phyloP scores from a whole-genome alignment of 2,329 filamentous ascomycete species.

The Claviceps sp. region DNA sequence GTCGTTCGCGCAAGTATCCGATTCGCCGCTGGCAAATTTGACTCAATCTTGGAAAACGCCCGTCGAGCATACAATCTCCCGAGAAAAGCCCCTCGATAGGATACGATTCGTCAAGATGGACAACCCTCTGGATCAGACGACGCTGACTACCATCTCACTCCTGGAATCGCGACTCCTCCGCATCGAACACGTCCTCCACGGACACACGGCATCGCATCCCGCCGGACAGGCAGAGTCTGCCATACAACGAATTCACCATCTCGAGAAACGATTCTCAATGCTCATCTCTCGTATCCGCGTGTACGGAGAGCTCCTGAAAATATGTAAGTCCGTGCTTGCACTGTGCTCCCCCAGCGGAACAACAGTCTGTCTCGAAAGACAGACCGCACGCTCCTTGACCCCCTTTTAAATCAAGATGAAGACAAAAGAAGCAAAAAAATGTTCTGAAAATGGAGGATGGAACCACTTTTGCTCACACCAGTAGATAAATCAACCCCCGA shows the following conservation, averaged over 20 bases:
- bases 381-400: not conserved
- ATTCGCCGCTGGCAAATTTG: not conserved
- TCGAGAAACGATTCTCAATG: conserved; percentile 39
- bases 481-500: conserved; percentile 40
- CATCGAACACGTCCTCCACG: conserved; percentile 45
- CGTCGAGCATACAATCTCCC: not conserved
- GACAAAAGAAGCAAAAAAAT: not conserved
- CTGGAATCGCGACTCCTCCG: conserved; percentile 46
- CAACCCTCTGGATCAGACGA: conserved; percentile 34
- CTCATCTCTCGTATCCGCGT: conserved; percentile 39
- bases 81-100: not conserved
- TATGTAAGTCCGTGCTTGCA: conserved; percentile 31
- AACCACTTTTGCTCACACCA: not conserved
- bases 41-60: not conserved
- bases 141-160: conserved; percentile 40
- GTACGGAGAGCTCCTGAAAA: conserved; percentile 45
- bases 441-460: not conserved
- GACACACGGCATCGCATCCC: conserved; percentile 22
- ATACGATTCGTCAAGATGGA: conserved; percentile 13
- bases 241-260: conserved; percentile 30
- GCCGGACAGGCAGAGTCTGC: conserved; percentile 26
- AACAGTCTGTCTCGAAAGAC: not conserved
- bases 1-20: no score
- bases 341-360: no score
- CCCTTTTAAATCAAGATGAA: not conserved